phyloP scores from a whole-genome alignment of 78 protist species.

The Emiliania huxleyi region DNA sequence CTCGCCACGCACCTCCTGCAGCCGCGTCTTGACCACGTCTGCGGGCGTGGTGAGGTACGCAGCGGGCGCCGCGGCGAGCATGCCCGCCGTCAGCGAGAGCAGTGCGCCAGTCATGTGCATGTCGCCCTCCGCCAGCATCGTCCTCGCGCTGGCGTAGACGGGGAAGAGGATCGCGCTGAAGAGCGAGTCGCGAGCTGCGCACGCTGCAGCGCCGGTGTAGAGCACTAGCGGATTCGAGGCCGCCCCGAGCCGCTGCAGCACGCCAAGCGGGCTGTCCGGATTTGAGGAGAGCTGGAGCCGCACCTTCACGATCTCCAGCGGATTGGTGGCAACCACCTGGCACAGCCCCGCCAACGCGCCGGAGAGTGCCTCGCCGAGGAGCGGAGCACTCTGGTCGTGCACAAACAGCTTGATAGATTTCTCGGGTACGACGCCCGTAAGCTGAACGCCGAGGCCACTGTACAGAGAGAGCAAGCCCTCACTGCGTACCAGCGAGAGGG shows the following conservation, averaged over 20 bases:
- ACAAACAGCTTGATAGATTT: conserved; percentile 12
- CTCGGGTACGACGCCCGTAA: background rate
- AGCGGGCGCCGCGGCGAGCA: background rate
- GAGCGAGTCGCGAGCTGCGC: background rate
- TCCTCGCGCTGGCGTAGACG: background rate
- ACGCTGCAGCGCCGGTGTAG: background rate
- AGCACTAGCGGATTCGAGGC: too few species aligned
- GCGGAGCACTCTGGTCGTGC: background rate
- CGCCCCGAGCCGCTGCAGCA: background rate
- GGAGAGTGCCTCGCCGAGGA: background rate
- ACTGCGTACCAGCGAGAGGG: background rate
- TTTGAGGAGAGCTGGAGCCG: background rate
- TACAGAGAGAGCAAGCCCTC: background rate
- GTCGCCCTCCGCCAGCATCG: background rate
- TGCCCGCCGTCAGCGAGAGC: background rate
- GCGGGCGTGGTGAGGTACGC: background rate
- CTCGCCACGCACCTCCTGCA: background rate
- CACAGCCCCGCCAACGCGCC: conserved; percentile 1
- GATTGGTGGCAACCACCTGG: conserved; percentile 18
- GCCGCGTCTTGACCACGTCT: background rate
- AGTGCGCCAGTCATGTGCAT: background rate
- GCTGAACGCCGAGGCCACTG: background rate
- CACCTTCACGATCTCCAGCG: conserved; percentile 23
- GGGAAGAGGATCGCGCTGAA: background rate
- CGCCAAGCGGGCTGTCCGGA: background rate